Evolutionary conservation across 495 filamentous ascomycete genomes (phyloP).

Genomic region (Hypoxylon cercidicola): DNA sequence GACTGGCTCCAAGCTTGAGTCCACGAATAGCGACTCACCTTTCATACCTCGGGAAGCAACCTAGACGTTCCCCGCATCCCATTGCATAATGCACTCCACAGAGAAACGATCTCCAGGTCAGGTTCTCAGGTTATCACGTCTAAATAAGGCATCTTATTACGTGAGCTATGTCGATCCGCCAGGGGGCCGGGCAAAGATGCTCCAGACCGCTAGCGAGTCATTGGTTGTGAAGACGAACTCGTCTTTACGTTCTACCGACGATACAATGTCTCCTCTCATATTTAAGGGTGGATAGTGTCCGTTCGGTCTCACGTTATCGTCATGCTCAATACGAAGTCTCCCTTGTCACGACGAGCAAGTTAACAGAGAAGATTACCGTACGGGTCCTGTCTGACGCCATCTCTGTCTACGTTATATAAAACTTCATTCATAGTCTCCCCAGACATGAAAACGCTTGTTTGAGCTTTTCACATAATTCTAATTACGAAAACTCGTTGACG

Average conservation of each 20-base stretch:
- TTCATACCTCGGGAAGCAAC: conserved; percentile 23
- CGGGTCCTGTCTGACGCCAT: neutral
- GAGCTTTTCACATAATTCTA: neutral
- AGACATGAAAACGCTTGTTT: neutral
- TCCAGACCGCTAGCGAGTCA: conserved; percentile 15
- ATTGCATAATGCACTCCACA: conserved; percentile 21
- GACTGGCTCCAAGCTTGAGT: neutral
- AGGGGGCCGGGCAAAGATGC: conserved; percentile 20
- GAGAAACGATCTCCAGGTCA: conserved; percentile 20
- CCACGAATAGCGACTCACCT: neutral
- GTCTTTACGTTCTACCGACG: conserved; percentile 17
- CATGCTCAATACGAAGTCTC: neutral
- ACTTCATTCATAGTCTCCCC: neutral
- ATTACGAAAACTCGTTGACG: neutral
- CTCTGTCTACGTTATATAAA: neutral
- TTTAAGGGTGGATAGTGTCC: neutral
- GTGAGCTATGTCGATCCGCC: conserved; percentile 16
- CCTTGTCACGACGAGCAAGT: neutral
- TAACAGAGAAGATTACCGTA: neutral
- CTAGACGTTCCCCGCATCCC: conserved; percentile 31
- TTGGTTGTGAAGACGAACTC: conserved; percentile 13
- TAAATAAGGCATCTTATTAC: conserved; percentile 30
- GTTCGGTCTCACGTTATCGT: neutral
- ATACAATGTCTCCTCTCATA: neutral
- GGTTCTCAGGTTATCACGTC: conserved; percentile 21